These are phyloP conservation scores for Boeremia exigua DNA, from an alignment of 2,329 filamentous ascomycete genomes.

Conservation along the genomic window DNA sequence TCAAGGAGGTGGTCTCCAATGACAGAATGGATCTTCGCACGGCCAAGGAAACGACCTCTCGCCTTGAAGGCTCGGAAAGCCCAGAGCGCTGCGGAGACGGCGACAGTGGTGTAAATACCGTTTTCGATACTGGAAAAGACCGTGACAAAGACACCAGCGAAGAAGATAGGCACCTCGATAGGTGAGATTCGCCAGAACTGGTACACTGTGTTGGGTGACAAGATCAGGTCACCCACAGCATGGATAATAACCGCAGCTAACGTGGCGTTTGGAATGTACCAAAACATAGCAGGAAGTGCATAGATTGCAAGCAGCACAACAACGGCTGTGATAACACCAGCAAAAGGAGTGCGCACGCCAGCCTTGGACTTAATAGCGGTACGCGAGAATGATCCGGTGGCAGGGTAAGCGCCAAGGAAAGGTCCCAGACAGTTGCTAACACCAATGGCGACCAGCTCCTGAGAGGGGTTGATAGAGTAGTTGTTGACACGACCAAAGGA, in stretches of 20 bases:
- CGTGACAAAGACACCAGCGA: conserved; percentile 88
- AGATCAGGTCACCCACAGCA: conserved; percentile 91
- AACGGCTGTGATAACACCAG: conserved; percentile 83
- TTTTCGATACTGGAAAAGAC: conserved; percentile 88
- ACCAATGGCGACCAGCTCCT: conserved; percentile 94
- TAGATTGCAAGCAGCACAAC: conserved; percentile 92
- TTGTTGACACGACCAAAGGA: conserved; percentile 96
- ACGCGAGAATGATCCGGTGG: conserved; percentile 93
- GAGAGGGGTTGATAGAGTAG: conserved; percentile 93
- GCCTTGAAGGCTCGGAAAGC: conserved; percentile 85
- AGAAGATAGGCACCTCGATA: conserved; percentile 89
- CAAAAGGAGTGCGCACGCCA: conserved; percentile 88
- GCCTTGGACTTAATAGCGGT: conserved; percentile 98
- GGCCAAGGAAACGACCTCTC: conserved; percentile 82
- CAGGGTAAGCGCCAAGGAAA: conserved; percentile 88
- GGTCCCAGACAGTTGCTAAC: conserved; percentile 87
- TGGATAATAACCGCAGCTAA: conserved; percentile 93
- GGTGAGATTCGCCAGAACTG: conserved; percentile 96
- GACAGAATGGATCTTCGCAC: conserved; percentile 84
- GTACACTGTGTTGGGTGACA: conserved; percentile 87
- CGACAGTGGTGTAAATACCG: conserved; percentile 88
- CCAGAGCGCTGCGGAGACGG: conserved; percentile 76
- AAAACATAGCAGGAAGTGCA: conserved; percentile 86
- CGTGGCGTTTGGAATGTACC: conserved; percentile 83
- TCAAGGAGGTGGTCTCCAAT: conserved; percentile 73